A percentile compares a stretch with the other conserved stretches of the same genome.
phyloP scores from a whole-genome alignment of 139 green algal genomes.

The Chlamydomonas incerta region DNA sequence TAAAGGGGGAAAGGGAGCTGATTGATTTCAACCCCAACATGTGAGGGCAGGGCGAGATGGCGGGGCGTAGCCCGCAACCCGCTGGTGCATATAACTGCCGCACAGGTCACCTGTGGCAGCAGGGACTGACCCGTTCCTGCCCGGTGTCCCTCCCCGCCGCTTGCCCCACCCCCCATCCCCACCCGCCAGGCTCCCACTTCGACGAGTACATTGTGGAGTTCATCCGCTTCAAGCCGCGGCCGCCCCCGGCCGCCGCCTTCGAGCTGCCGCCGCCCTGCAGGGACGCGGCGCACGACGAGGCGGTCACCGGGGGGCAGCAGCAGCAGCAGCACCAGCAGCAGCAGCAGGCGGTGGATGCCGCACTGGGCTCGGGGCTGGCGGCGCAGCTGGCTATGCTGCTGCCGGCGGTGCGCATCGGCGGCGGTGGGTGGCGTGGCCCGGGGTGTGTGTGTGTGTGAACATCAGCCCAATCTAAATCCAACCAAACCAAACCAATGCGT shows the following conservation, averaged over 20 bases:
- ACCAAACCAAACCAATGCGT: no score
- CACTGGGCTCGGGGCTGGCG: neutral
- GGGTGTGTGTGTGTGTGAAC: neutral
- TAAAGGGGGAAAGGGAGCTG: no score
- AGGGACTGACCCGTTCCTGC: no score
- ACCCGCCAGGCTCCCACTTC: slow-evolving; percentile 50
- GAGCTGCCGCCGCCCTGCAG: slow-evolving; percentile 41
- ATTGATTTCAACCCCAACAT: no score
- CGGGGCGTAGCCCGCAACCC: no score
- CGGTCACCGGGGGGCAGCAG: neutral
- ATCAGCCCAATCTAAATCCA: no score
- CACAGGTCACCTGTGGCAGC: no score
- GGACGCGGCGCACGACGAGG: neutral
- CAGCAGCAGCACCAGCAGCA: neutral
- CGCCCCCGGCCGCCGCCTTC: slow-evolving; percentile 23
- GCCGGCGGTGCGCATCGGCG: slow-evolving; percentile 31
- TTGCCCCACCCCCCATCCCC: no score
- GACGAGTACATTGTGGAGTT: slow-evolving; percentile 62
- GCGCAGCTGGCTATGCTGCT: slow-evolving; percentile 6
- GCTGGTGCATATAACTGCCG: no score
- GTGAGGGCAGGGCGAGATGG: no score
- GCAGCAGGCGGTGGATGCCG: neutral
- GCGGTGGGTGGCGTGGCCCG: neutral
- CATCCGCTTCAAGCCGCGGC: slow-evolving; percentile 47
- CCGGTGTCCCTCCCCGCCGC: no score